Base-by-base conservation (phyloP, 805 yeast species). In the Sugiyamaella marilandica region DNA sequence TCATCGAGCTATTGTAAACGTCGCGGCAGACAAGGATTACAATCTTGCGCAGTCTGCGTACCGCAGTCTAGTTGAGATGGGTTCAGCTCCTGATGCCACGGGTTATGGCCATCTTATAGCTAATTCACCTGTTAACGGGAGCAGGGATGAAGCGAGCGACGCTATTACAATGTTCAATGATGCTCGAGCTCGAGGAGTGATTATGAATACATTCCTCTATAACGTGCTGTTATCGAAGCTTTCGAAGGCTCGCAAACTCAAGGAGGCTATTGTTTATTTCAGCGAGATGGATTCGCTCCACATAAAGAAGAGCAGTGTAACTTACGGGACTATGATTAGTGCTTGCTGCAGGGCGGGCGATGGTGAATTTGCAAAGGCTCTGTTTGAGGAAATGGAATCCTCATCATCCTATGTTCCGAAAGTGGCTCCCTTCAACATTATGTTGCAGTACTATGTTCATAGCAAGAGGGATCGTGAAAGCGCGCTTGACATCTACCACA, bases 271-370 rank as follows among this genome's bases (percentile, higher is more conserved):
- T 52, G 41, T 45, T 11, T 53, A 64, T 34, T 70, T 64, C 50
- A 47, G 57, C 13, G 69, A 67, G 47, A 71, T 70, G 74, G 62
- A 57, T 4, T 21, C 24, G 7, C 39, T 43, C 8, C 62, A 57
- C 5, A 50, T 66, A 45, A 55, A 56, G 45, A 62, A 62, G 54
- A 60, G 59, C 14, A 61, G 63, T 29, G 65, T 69, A 19, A 70
- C 74, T 8, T 70, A 65, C 50, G 74, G 73, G 18, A 68, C 72
- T 5, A 63, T 70, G 67, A 68, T 71, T 49, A 61, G 65, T 49
- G 70, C 72, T 2, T 66, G 69, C 43, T 67, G 73, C 45, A 61
- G 74, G 5, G 66, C 68, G 10, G 71, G 70, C 10, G 69, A 67
- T 24, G 68, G 52, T 9, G 62, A 45, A 10, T 52, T 50, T 16